phyloP scores from a whole-genome alignment of 1,284 basidiomycete species.

The Ganoderma meredithae region DNA sequence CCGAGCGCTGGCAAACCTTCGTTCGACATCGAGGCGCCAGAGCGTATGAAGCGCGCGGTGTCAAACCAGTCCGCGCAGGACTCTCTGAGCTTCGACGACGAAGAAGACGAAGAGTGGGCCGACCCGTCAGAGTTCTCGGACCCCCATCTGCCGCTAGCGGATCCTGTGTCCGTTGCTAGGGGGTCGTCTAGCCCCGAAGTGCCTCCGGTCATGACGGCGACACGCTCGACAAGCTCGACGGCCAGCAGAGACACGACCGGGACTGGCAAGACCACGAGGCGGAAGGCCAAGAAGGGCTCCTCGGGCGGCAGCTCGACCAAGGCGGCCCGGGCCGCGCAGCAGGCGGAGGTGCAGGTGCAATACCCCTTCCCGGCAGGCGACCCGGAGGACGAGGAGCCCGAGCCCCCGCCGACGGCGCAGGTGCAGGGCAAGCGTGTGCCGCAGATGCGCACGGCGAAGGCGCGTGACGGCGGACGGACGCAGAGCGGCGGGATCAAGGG shows the following conservation, averaged over 20 bases:
- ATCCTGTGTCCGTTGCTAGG: conserved; percentile 23
- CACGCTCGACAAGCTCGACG: conserved; percentile 40
- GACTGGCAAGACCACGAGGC: conserved; percentile 36
- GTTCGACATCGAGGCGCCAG: conserved; percentile 46
- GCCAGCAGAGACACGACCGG: conserved; percentile 32
- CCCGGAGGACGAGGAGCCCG: conserved; percentile 45
- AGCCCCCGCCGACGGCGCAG: conserved; percentile 19
- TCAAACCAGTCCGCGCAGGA: conserved; percentile 28
- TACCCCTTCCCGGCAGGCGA: conserved; percentile 67
- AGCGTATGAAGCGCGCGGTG: conserved; percentile 31
- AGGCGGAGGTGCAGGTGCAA: conserved; percentile 44
- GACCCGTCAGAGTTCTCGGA: conserved; percentile 53
- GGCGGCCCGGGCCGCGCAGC: conserved; percentile 29
- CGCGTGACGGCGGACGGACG: conserved; percentile 79
- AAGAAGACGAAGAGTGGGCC: conserved; percentile 76
- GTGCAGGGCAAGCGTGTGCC: conserved; percentile 45
- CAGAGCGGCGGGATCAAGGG: conserved; percentile 83
- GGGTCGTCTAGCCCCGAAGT: conserved; percentile 17
- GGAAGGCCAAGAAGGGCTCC: conserved; percentile 37
- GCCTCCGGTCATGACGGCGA: conserved; percentile 23
- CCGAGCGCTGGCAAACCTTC: conserved; percentile 58
- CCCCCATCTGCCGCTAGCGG: conserved; percentile 39
- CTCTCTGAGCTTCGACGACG: conserved; percentile 42
- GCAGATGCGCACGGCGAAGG: conserved; percentile 71
- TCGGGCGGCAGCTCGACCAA: conserved; percentile 23